Conservation (phyloP, 352 stramenopile species). For the Phytophthora agathidicida region DNA sequence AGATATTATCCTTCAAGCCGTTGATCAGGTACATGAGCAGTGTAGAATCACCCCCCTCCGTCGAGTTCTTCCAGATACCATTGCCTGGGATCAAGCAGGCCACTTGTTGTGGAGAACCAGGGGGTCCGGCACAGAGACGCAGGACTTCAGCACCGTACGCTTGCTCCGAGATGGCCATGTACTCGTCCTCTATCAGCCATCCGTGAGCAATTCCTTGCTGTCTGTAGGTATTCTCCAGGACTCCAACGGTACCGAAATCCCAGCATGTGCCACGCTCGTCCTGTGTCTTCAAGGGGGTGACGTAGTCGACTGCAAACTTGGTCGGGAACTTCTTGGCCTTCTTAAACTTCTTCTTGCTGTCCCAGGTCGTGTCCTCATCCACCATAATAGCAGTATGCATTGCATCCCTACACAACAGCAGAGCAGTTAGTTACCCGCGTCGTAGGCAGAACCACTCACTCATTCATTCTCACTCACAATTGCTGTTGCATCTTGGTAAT, state of each 20-base stretch:
- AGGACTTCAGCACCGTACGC: conserved; percentile 68
- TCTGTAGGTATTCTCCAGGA: conserved; percentile 76
- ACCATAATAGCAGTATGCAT: conserved; percentile 50
- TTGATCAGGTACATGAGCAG: conserved; percentile 62
- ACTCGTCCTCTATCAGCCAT: conserved; percentile 61
- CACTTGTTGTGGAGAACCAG: conserved; percentile 57
- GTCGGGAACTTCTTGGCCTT: conserved; percentile 38
- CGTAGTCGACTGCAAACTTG: conserved; percentile 62
- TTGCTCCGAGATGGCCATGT: conserved; percentile 67
- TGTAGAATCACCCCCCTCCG: conserved; percentile 54
- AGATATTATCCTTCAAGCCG: conserved; percentile 58
- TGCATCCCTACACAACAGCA: conserved; percentile 33
- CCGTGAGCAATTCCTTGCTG: conserved; percentile 57
- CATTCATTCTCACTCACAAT: conserved; percentile 33
- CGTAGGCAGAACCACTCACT: not conserved
- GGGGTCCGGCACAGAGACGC: conserved; percentile 54
- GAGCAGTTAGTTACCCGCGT: not conserved
- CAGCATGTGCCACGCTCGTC: conserved; percentile 74
- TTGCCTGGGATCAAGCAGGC: conserved; percentile 69
- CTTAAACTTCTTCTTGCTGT: conserved; percentile 25
- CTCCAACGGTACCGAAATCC: conserved; percentile 66
- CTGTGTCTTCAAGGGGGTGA: conserved; percentile 74
- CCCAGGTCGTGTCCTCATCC: conserved; percentile 23
- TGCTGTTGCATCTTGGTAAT: conserved; percentile 57
- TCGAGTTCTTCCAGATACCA: conserved; percentile 71